Conservation (phyloP, 163 green algal species). For the Scenedesmus sp. region DNA sequence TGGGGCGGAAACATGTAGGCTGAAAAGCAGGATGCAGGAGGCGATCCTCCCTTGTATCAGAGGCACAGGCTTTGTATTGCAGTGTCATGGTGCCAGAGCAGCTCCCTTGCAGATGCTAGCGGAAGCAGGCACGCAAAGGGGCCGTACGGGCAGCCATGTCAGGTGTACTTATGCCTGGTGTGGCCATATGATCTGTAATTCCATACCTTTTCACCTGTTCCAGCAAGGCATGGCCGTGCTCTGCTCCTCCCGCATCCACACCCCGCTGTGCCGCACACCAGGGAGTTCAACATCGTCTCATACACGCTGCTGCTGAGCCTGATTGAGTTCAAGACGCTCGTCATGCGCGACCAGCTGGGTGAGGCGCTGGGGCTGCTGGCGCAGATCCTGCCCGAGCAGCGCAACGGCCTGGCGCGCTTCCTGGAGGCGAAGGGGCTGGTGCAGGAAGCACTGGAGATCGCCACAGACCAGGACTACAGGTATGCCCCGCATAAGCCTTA, state of each 20-base stretch:
- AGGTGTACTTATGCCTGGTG: no score
- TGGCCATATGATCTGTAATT: no score
- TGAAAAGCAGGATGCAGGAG: no score
- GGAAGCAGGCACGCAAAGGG: no score
- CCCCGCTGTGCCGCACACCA: constrained; percentile 48
- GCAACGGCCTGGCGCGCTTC: constrained; percentile 92
- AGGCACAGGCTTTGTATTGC: no score
- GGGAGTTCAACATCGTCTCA: constrained; percentile 86
- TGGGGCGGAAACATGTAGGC: no score
- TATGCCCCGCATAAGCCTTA: constrained; percentile 20
- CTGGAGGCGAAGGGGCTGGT: constrained; percentile 87
- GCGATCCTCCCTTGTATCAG: no score
- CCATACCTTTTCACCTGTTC: no score
- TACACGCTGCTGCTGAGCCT: constrained; percentile 96
- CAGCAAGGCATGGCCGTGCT: no score
- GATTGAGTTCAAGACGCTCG: constrained; percentile 99
- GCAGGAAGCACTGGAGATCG: constrained; percentile 82
- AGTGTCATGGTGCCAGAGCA: no score
- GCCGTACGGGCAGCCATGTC: no score
- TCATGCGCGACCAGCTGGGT: constrained; percentile 93
- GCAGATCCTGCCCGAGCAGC: constrained; percentile 80
- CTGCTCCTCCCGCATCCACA: not conserved
- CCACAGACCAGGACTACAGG: constrained; percentile 86
- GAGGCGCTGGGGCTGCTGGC: constrained; percentile 78
- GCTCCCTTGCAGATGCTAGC: no score